Percentiles rank a stretch among this genome's conserved stretches.
Evolutionary conservation across 768 basidiomycete genomes (phyloP).

Genomic region (Serendipita indica): DNA sequence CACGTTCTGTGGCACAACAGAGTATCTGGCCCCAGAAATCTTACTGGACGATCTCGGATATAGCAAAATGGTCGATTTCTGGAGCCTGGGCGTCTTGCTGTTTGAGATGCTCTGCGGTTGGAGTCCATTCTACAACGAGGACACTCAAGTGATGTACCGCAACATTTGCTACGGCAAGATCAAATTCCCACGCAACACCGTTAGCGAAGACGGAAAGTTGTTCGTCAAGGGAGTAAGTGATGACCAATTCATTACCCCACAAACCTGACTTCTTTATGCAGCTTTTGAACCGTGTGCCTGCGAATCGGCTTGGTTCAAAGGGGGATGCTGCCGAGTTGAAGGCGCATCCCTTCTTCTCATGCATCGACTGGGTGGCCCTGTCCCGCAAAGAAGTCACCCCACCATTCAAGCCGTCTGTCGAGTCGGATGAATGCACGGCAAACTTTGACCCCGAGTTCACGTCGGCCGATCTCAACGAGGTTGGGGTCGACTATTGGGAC

Average conservation of each 20-base stretch:
- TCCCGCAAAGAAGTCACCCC: slow-evolving; percentile 81
- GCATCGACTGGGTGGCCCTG: slow-evolving; percentile 84
- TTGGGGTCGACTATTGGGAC: slow-evolving; percentile 30
- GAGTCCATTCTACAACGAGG: slow-evolving; percentile 99
- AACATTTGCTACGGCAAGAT: slow-evolving; percentile 99
- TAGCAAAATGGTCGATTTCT: slow-evolving; percentile 96
- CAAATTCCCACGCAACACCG: slow-evolving; percentile 91
- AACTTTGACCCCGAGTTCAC: slow-evolving; percentile 99
- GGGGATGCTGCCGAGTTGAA: slow-evolving; percentile 90
- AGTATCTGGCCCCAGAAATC: slow-evolving; percentile 98
- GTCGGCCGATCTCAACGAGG: slow-evolving; percentile 68
- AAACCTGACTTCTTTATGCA: slow-evolving; percentile 23
- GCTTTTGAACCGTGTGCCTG: slow-evolving; percentile 98
- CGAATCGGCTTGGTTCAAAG: slow-evolving; percentile 81
- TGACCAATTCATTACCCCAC: slow-evolving; percentile 12
- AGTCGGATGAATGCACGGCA: slow-evolving; percentile 93
- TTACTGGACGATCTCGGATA: slow-evolving; percentile 96
- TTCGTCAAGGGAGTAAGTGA: slow-evolving; percentile 90
- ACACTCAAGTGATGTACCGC: slow-evolving; percentile 99
- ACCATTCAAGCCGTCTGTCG: slow-evolving; percentile 94
- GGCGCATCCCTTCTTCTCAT: slow-evolving; percentile 85
- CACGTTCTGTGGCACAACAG: slow-evolving; percentile 97
- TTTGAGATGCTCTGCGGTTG: slow-evolving; percentile 99
- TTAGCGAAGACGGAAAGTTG: slow-evolving; percentile 94
- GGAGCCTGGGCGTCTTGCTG: slow-evolving; percentile 87